Base-by-base conservation (phyloP, 306 rosid species). In the Dryas alaskensis region DNA sequence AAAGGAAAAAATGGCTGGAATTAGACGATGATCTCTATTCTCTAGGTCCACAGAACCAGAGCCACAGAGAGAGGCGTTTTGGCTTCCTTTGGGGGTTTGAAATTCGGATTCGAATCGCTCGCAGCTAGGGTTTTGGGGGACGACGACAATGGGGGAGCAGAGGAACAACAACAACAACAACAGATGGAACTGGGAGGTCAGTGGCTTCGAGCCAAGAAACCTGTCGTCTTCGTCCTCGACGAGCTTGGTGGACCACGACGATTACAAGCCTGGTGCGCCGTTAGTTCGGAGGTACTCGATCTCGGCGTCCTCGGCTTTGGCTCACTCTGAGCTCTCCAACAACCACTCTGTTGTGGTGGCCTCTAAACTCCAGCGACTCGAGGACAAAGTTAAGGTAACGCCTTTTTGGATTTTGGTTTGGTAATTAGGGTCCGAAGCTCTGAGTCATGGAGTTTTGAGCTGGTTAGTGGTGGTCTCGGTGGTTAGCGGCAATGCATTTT, bases 141-240 rank as follows among this genome's bases (percentile, higher is more conserved):
- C 39, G 67, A 12, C 78, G 73, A 25, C 27, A 82, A 91, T 94
- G 98, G 91, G 84, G 79, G 98, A 91, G 61, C 92, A 89, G 79
- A 79, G 70, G 83, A 89, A 27, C 63, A 78, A 78, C 37, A 31
- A 31, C 37, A 31, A 31, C 75, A 31, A 31, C 75, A 80, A 81
- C 85, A 82, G 90, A n/a, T 94, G 98, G 98, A 94, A 89, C 87
- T 94, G 98, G 98, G 97, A 94, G 84, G 96, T 94, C 5, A 75
- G 88, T 58, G 98, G 98, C 42, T 94, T 94, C 73, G 95, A 88
- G 84, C 98, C 95, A 4, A 86, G 95, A 88, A 94, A 94, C 80
- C 76, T 87, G 74, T 27, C 90, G 11, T 61, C 82, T 40, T 61
- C 91, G 4, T 42, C 79, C 12, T 22, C 83, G 50, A 27, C 74